Evolutionary conservation across 805 yeast genomes (phyloP).

Genomic region (Sugiyamaella qingdaonensis): DNA sequence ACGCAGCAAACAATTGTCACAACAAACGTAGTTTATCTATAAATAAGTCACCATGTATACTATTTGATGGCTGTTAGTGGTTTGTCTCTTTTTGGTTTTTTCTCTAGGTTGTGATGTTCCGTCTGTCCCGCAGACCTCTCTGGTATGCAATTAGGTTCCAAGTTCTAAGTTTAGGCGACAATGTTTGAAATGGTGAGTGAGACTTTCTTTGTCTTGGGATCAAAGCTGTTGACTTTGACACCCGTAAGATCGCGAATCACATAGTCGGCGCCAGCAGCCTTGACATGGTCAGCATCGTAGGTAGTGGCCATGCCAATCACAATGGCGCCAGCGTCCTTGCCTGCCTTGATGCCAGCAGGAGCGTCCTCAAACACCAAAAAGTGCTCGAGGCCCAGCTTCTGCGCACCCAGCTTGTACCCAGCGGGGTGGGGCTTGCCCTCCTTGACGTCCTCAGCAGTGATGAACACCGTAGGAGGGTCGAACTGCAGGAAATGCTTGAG

Average conservation of each 20-base stretch:
- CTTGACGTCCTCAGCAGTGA: constrained; percentile 75
- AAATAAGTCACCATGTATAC: too few species aligned
- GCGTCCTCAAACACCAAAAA: constrained; percentile 77
- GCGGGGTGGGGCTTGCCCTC: constrained; percentile 85
- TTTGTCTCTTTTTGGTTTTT: too few species aligned
- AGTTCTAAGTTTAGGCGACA: background rate
- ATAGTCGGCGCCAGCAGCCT: constrained; percentile 74
- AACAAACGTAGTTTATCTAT: too few species aligned
- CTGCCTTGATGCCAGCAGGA: constrained; percentile 82
- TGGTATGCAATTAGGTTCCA: too few species aligned
- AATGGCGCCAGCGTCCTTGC: constrained; percentile 76
- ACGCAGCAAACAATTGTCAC: too few species aligned
- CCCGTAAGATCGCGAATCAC: constrained; percentile 69
- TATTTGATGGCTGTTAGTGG: too few species aligned
- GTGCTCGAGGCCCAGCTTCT: constrained; percentile 37
- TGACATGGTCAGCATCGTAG: constrained; percentile 62
- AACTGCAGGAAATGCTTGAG: constrained; percentile 57
- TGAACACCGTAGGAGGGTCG: constrained; percentile 66
- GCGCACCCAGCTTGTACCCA: constrained; percentile 52
- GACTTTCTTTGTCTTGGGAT: constrained; percentile 32
- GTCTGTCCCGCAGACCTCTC: too few species aligned
- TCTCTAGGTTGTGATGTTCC: too few species aligned
- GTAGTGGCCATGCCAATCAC: constrained; percentile 83
- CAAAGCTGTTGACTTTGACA: constrained; percentile 55
- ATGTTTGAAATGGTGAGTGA: constrained; percentile 11